phyloP scores from a whole-genome alignment of 2,329 filamentous ascomycete species.

The Botrytis aclada region DNA sequence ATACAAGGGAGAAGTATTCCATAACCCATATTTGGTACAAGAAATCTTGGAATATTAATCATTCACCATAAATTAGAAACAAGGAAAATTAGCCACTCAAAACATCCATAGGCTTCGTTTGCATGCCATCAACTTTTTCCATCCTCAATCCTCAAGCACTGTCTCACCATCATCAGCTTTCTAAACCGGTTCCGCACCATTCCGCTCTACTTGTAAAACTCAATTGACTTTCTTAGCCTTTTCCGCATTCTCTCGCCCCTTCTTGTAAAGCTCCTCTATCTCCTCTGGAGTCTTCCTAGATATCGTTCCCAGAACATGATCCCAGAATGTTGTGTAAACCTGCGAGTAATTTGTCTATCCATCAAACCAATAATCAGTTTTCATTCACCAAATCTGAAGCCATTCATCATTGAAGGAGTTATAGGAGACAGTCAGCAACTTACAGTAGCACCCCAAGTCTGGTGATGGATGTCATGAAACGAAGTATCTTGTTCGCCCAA shows the following conservation, averaged over 20 bases:
- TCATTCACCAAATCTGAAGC: not conserved
- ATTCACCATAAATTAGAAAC: not conserved
- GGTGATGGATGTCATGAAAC: constrained; percentile 20
- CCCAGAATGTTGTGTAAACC: constrained; percentile 12
- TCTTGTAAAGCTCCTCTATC: constrained; percentile 6
- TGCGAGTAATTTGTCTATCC: constrained; percentile 9
- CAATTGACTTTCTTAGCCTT: constrained; percentile 1
- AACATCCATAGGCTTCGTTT: not conserved
- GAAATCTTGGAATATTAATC: not conserved
- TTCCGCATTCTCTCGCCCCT: not conserved
- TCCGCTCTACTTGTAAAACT: not conserved
- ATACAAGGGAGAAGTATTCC: not conserved
- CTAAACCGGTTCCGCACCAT: not conserved
- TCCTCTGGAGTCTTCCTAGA: not conserved
- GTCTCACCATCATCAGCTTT: not conserved
- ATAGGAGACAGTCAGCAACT: not conserved
- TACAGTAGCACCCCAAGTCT: constrained; percentile 14
- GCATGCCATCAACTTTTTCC: not conserved
- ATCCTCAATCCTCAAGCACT: not conserved
- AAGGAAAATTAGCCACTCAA: not conserved
- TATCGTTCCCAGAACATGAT: constrained; percentile 2
- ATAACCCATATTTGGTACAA: not conserved
- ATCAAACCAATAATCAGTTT: not conserved
- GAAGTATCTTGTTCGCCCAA: constrained; percentile 15
- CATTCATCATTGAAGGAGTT: too few species aligned